Evolutionary conservation across 352 stramenopile genomes (phyloP).

Genomic region (Phytophthora citricola): DNA sequence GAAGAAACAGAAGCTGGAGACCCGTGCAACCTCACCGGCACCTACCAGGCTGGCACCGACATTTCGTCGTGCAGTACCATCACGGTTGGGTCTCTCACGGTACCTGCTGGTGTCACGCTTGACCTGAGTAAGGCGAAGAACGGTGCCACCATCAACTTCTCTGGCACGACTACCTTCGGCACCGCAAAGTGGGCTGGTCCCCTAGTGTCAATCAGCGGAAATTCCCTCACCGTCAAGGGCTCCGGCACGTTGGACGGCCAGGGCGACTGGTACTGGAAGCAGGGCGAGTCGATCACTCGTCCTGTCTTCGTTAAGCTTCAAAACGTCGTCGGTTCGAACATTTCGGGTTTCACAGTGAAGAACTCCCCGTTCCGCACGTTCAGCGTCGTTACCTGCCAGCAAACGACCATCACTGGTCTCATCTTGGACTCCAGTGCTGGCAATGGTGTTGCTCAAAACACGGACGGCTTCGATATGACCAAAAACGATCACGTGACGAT

Average conservation of each 20-base stretch:
- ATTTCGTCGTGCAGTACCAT: constrained; percentile 35
- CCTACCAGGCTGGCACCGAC: constrained; percentile 33
- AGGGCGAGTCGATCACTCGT: constrained; percentile 33
- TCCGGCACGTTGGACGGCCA: constrained; percentile 42
- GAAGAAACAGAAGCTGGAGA: constrained; percentile 22
- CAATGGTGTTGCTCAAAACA: constrained; percentile 19
- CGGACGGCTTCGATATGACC: constrained; percentile 44
- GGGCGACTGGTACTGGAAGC: constrained; percentile 44
- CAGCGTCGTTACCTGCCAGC: constrained; percentile 30
- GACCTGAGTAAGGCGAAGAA: constrained; percentile 36
- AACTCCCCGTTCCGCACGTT: constrained; percentile 29
- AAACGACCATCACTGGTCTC: constrained; percentile 34
- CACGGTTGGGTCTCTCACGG: constrained; percentile 28
- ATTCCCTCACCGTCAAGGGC: constrained; percentile 27
- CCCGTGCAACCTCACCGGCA: constrained; percentile 32
- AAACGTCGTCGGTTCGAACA: constrained; percentile 16
- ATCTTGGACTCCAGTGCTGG: constrained; percentile 41
- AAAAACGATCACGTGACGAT: constrained; percentile 35
- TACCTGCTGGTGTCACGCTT: constrained; percentile 39
- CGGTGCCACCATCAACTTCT: constrained; percentile 37
- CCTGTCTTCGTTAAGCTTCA: constrained; percentile 24
- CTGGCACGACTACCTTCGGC: constrained; percentile 41
- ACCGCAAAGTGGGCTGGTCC: constrained; percentile 34
- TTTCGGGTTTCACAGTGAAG: constrained; percentile 40
- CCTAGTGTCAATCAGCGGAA: constrained; percentile 31